phyloP scores from a whole-genome alignment of 2,329 filamentous ascomycete genomes.

The Ophiostoma ips region DNA sequence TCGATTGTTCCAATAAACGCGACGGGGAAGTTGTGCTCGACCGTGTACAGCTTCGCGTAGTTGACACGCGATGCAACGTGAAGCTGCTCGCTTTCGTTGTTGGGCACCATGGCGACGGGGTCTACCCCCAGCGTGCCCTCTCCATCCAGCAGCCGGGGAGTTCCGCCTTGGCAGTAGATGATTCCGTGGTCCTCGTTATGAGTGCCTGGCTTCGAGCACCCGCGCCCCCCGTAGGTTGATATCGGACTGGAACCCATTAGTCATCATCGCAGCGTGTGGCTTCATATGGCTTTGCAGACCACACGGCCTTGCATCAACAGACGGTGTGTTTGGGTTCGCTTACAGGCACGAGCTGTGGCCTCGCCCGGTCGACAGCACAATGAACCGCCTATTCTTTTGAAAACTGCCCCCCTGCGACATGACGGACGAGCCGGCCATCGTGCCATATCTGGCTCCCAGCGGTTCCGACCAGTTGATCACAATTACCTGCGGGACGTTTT shows the following conservation, averaged over 20 bases:
- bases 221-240: conserved; percentile 38
- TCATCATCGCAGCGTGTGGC: conserved; percentile 15
- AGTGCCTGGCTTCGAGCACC: conserved; percentile 38
- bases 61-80: conserved; percentile 39
- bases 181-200: conserved; percentile 41
- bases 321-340: no score
- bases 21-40: conserved; percentile 45
- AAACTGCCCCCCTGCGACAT: conserved; percentile 3
- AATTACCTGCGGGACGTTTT: neutral
- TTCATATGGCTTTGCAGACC: neutral
- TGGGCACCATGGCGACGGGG: conserved; percentile 31
- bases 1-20: conserved; percentile 34
- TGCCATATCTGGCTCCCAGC: neutral
- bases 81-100: conserved; percentile 30
- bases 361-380: conserved; percentile 36
- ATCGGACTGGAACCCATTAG: conserved; percentile 34
- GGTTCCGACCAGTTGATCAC: neutral
- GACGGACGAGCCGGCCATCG: neutral
- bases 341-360: conserved; percentile 45
- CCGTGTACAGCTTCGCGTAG: conserved; percentile 40
- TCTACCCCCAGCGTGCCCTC: conserved; percentile 31
- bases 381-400: conserved; percentile 27
- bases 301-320: no score
- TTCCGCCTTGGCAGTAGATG: conserved; percentile 26
- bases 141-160: conserved; percentile 19